These are phyloP conservation scores for Dittrichia graveolens DNA, from an alignment of 129 eudicot species.

Conservation along the genomic window DNA sequence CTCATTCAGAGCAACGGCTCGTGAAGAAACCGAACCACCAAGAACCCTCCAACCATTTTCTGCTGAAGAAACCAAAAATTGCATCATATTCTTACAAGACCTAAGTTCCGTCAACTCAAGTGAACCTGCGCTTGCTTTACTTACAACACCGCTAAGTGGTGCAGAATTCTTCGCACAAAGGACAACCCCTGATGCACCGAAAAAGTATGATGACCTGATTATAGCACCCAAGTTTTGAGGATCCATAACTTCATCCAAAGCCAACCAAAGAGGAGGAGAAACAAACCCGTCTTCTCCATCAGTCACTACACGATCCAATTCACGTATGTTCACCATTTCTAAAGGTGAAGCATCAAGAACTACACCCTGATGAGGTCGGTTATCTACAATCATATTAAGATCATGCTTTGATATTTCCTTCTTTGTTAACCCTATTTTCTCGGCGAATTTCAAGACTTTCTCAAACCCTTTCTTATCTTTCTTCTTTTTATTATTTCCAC, in stretches of 20 bases:
- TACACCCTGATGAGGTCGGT: constrained; percentile 93
- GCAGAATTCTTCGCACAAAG: constrained; percentile 98
- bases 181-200: constrained; percentile 88
- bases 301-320: constrained; percentile 56
- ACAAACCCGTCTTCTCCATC: constrained; percentile 34
- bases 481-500: constrained; percentile 73
- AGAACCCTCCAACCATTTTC: constrained; percentile 97
- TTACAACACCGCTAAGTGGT: constrained; percentile 92
- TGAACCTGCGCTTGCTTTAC: constrained; percentile 98
- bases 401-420: constrained; percentile 85
- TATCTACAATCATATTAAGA: constrained; percentile 85
- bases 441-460: constrained; percentile 69
- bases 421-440: constrained; percentile 59
- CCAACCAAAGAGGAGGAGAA: constrained; percentile 82
- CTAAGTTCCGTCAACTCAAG: constrained; percentile 84
- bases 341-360: constrained; percentile 91
- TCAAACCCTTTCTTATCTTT: constrained; percentile 96
- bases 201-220: constrained; percentile 81
- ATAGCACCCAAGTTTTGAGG: constrained; percentile 98
- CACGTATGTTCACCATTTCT: constrained; percentile 81
- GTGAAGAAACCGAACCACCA: constrained; percentile 83
- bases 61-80: constrained; percentile 76
- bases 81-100: constrained; percentile 97
- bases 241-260: constrained; percentile 93
- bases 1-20: constrained; percentile 64